Evolutionary conservation across 805 yeast species (phyloP).

Genomic region (Saccharomycopsis amapae): DNA sequence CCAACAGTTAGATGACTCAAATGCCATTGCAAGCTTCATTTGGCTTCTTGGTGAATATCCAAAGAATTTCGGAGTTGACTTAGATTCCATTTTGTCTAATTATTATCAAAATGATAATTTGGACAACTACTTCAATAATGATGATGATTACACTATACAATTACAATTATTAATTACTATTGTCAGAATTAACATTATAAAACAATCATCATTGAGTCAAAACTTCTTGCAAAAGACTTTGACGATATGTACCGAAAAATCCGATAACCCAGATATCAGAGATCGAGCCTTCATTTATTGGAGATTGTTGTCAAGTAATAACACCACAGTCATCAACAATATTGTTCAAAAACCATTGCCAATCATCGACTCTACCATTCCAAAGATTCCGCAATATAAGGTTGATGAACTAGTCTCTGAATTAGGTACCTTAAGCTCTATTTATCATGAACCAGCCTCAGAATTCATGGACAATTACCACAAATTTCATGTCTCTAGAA

Average conservation of each 20-base stretch:
- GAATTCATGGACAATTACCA: conserved; percentile 45
- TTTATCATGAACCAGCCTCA: conserved; percentile 76
- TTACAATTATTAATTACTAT: conserved; percentile 51
- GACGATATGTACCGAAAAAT: conserved; percentile 53
- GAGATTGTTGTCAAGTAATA: conserved; percentile 56
- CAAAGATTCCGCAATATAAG: conserved; percentile 59
- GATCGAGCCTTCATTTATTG: conserved; percentile 76
- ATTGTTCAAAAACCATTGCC: conserved; percentile 62
- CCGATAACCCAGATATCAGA: conserved; percentile 70
- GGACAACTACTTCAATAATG: conserved; percentile 33
- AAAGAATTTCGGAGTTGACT: conserved; percentile 42
- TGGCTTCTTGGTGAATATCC: conserved; percentile 73
- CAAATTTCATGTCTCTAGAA: conserved; percentile 30
- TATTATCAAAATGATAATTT: conserved; percentile 14
- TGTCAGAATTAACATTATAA: conserved; percentile 44
- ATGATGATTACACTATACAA: conserved; percentile 56
- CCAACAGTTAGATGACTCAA: conserved; percentile 41
- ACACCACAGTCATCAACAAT: conserved; percentile 38
- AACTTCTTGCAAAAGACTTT: conserved; percentile 49
- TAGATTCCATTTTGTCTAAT: conserved; percentile 31
- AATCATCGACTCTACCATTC: conserved; percentile 63
- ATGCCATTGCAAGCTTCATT: conserved; percentile 47
- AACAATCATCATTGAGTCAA: conserved; percentile 31
- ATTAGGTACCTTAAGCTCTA: conserved; percentile 78
- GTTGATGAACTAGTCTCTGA: conserved; percentile 67